Percentiles rank a stretch among this genome's conserved stretches.
Conservation (phyloP, 768 basidiomycete genomes). For the Lactarius pseudohatsudake region DNA sequence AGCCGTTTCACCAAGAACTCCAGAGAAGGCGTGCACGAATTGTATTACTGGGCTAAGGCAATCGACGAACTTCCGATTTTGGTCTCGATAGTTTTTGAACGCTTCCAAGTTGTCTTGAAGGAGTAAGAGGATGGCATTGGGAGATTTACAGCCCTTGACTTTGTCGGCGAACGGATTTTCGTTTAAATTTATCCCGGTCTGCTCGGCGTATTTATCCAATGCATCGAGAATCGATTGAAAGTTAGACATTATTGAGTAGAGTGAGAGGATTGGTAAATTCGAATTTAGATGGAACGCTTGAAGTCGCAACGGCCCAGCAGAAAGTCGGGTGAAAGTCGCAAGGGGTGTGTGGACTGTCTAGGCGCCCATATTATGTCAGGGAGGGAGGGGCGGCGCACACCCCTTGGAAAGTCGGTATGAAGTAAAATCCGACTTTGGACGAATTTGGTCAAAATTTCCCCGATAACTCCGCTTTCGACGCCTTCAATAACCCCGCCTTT, state of each 20-base stretch:
- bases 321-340: no score
- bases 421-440: no score
- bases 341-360: no score
- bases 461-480: no score
- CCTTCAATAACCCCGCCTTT: no score
- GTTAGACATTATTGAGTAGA: not conserved
- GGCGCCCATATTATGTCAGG: no score
- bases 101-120: not conserved
- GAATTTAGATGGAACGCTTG: no score
- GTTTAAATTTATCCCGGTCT: not conserved
- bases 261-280: no score
- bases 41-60: not conserved
- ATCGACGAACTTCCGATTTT: conserved; percentile 2
- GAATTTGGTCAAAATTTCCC: no score
- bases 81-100: conserved; percentile 2
- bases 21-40: not conserved
- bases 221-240: conserved; percentile 1
- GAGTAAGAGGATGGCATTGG: not conserved
- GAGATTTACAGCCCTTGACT: not conserved
- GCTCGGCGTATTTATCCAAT: not conserved
- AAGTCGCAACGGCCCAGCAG: no score
- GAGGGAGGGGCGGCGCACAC: no score
- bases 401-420: no score
- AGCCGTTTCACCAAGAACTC: not conserved
- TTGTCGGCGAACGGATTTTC: not conserved